These are phyloP conservation scores for Vishniacozyma victoriae DNA, from an alignment of 768 basidiomycete genomes.

Conservation along the genomic window DNA sequence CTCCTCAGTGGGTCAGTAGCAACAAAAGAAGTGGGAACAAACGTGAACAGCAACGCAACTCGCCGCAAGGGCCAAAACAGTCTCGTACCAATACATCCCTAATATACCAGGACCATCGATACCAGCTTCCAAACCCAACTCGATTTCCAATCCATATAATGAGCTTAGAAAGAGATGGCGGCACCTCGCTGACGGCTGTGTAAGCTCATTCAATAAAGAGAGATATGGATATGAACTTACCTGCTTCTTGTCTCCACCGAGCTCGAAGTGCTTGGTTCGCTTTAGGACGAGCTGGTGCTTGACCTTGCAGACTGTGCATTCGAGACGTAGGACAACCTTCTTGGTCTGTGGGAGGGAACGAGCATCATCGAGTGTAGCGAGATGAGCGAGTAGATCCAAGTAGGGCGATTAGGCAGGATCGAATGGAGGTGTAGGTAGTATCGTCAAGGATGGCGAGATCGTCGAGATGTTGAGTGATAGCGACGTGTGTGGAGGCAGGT, in stretches of 20 bases:
- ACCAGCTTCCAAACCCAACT: too few species aligned
- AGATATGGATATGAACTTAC: neutral
- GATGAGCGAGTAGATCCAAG: neutral
- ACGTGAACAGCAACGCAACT: too few species aligned
- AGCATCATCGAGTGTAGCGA: too few species aligned
- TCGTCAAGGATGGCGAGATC: too few species aligned
- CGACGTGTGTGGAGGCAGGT: too few species aligned
- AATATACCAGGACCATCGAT: too few species aligned
- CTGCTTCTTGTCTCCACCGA: slow-evolving; percentile 99
- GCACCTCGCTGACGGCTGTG: slow-evolving; percentile 9
- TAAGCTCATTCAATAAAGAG: neutral
- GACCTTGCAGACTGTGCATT: slow-evolving; percentile 97
- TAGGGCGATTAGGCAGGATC: neutral
- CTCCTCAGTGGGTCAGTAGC: too few species aligned
- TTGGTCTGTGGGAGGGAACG: slow-evolving; percentile 61
- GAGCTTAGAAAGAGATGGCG: slow-evolving; percentile 28
- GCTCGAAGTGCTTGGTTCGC: slow-evolving; percentile 99
- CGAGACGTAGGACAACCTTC: slow-evolving; percentile 96
- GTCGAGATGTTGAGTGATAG: neutral
- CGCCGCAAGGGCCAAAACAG: too few species aligned
- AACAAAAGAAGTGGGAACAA: too few species aligned
- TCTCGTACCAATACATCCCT: too few species aligned
- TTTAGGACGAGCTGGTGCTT: slow-evolving; percentile 95
- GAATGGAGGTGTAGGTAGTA: neutral
- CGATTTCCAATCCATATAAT: neutral